phyloP scores from a whole-genome alignment of 1,139 yeast species.

The Zygosaccharomyces sapae region DNA sequence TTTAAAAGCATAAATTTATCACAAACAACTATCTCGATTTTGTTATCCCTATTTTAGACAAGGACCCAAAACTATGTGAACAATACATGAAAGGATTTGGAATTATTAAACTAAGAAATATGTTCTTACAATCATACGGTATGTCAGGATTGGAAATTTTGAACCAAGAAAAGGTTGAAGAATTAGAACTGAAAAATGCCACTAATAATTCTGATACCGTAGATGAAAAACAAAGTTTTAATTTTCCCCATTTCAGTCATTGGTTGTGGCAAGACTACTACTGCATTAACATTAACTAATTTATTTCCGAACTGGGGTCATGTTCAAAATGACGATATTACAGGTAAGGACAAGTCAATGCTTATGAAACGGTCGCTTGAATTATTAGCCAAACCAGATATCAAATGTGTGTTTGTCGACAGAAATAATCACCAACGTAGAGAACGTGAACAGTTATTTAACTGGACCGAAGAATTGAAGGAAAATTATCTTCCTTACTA shows the following conservation, averaged over 20 bases:
- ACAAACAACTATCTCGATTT: conserved; percentile 68
- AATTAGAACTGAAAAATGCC: conserved; percentile 36
- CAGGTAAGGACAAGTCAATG: conserved; percentile 45
- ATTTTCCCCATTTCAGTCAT: conserved; percentile 83
- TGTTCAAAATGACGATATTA: conserved; percentile 77
- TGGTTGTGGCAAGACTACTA: conserved; percentile 94
- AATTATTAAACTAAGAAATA: conserved; percentile 64
- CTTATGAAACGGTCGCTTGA: conserved; percentile 51
- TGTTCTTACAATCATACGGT: conserved; percentile 49
- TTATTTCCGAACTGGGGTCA: conserved; percentile 66
- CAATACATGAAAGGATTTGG: conserved; percentile 60
- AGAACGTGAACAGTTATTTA: conserved; percentile 67
- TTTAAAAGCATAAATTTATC: conserved; percentile 54
- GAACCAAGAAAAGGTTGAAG: conserved; percentile 37
- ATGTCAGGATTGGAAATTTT: conserved; percentile 45
- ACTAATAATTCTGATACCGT: conserved; percentile 32
- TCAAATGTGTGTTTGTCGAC: conserved; percentile 64
- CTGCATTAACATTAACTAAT: conserved; percentile 54
- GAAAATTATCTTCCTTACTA: conserved; percentile 40
- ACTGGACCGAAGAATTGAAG: conserved; percentile 45
- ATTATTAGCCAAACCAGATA: conserved; percentile 35
- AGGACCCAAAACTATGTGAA: conserved; percentile 44
- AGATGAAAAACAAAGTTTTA: conserved; percentile 47
- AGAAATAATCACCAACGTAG: conserved; percentile 72
- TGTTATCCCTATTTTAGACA: conserved; percentile 50